Evolutionary conservation across 345 rosid genomes (phyloP).

Genomic region (Ricinus communis): DNA sequence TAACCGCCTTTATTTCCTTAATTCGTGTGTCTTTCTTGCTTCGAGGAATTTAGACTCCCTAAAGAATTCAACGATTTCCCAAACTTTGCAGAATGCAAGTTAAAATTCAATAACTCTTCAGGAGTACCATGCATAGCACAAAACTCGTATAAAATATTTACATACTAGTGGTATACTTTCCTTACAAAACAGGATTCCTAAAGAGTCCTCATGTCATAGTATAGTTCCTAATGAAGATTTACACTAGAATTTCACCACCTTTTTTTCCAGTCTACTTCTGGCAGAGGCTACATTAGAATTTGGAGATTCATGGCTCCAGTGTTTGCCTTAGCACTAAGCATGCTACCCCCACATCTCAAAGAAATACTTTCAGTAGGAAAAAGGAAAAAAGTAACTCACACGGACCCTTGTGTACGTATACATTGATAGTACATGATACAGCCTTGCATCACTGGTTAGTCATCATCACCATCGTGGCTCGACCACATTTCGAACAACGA

Average conservation of each 20-base stretch:
- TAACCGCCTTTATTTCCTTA: neutral
- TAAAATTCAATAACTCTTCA: neutral
- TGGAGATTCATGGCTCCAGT: constrained; percentile 40
- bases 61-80: too few relatives aligned
- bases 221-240: constrained; percentile 36
- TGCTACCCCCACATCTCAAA: constrained; percentile 38
- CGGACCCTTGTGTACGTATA: neutral
- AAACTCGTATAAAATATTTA: neutral
- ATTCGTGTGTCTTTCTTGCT: too few relatives aligned
- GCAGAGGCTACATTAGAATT: constrained; percentile 49
- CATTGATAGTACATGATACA: neutral
- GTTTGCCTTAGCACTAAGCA: constrained; percentile 34
- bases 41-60: too few relatives aligned
- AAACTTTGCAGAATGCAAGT: neutral
- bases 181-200: constrained; percentile 55
- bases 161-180: neutral
- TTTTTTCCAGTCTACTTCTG: constrained; percentile 41
- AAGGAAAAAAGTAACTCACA: neutral
- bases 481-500: constrained; percentile 50
- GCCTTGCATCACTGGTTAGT: constrained; percentile 21
- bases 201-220: constrained; percentile 52
- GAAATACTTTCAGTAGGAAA: constrained; percentile 37
- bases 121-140: too few relatives aligned
- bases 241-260: constrained; percentile 45
- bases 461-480: constrained; percentile 42